Conservation (phyloP, 2,329 filamentous ascomycete genomes). For the Chaetomium olivaceum region DNA sequence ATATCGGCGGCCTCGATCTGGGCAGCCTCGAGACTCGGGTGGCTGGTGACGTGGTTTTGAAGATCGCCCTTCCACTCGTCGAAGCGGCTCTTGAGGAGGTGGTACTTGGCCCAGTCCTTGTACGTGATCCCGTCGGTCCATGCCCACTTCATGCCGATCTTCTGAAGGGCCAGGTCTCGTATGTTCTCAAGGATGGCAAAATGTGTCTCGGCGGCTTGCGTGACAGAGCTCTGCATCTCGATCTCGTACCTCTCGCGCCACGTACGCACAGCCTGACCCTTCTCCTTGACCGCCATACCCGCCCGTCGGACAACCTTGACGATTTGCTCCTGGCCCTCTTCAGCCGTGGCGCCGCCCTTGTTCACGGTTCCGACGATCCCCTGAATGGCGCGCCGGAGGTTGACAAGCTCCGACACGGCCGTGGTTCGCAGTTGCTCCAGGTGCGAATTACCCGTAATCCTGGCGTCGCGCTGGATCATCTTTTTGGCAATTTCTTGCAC, state of each 20-base stretch:
- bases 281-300: constrained; percentile 72
- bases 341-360: constrained; percentile 43
- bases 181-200: constrained; percentile 81
- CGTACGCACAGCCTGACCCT: constrained; percentile 71
- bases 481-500: constrained; percentile 58
- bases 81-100: constrained; percentile 79
- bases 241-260: constrained; percentile 75
- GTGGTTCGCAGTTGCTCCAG: constrained; percentile 68
- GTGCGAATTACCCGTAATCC: constrained; percentile 65
- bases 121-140: constrained; percentile 96
- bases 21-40: constrained; percentile 69
- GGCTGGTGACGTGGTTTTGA: constrained; percentile 70
- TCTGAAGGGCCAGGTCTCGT: constrained; percentile 79
- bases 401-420: constrained; percentile 61
- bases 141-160: constrained; percentile 92
- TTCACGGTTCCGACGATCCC: constrained; percentile 56
- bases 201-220: constrained; percentile 74
- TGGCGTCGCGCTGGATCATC: constrained; percentile 64
- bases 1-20: constrained; percentile 59
- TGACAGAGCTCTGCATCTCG: constrained; percentile 68
- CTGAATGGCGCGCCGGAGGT: constrained; percentile 68
- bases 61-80: constrained; percentile 84
- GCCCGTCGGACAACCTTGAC: constrained; percentile 60
- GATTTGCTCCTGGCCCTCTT: constrained; percentile 47
- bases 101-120: constrained; percentile 95